phyloP scores from a whole-genome alignment of 495 filamentous ascomycete genomes.

The Aspergillus leporis region DNA sequence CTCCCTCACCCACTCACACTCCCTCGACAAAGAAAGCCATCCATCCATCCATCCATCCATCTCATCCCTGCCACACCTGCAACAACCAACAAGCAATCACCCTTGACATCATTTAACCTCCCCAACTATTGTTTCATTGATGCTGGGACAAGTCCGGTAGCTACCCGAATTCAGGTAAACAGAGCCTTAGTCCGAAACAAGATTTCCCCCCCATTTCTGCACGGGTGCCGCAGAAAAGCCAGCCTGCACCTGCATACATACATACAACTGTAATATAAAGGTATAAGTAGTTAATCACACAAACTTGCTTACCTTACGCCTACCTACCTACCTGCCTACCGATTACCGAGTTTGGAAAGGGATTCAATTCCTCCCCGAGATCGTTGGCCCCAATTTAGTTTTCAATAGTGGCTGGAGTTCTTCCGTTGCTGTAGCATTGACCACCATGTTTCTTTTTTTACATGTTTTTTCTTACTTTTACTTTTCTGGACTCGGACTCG shows the following conservation, averaged over 20 bases:
- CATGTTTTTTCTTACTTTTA: not conserved
- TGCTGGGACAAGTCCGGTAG: not conserved
- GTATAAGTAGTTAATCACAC: no score
- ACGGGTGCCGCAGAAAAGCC: not conserved
- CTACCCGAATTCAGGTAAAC: not conserved
- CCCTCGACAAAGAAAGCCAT: no score
- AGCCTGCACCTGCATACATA: no score
- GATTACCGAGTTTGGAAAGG: no score
- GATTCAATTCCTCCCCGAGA: not conserved
- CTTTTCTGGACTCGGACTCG: not conserved
- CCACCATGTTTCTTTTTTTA: not conserved
- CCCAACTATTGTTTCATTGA: not conserved
- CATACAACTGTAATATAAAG: no score
- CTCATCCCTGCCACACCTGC: not conserved
- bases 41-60: no score
- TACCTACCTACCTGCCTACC: no score
- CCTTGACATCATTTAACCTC: not conserved
- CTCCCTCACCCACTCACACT: not conserved
- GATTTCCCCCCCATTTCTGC: not conserved
- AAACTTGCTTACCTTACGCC: not conserved
- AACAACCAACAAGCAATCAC: not conserved
- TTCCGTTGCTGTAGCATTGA: conserved; percentile 1
- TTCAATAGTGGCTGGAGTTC: conserved; percentile 10
- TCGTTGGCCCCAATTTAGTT: conserved; percentile 6
- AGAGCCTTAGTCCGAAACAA: not conserved